Evolutionary conservation across 768 basidiomycete species (phyloP), one percentile per base, ranked within the genome.

Genomic region (Rhizopogon vulgaris): DNA sequence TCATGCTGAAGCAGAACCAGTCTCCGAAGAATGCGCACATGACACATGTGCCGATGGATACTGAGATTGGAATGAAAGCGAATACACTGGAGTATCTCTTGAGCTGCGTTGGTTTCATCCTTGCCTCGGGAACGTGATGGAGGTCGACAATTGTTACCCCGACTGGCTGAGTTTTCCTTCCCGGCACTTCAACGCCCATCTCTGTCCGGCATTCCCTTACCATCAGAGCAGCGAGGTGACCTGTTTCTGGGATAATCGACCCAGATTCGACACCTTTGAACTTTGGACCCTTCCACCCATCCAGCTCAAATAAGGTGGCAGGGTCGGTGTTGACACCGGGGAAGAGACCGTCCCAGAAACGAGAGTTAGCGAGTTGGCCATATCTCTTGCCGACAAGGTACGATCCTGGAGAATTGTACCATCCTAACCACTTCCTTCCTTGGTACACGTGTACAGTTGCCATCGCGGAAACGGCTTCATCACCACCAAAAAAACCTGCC

Each of bases 321-420:
- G 70, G 68, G 52, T 71, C 63, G 2, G 60, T 61, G 24, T 65
- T 62, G 25, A 63, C 57, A 3, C 71, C 69, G 0, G 71, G 71
- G 46, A 64, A 71, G 25, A 70, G 58, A 9, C 65, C 68, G 32
- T 65, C 62, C 53, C 69, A 70, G 38, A 71, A 59, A 38, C 54
- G 61, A n/a, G 68, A 66, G 24, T 58, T 63, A 27, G 69, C 66
- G 8, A 71, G 67, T 37, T 60, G 58, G 6, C 62, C 64, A 7
- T 67, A 71, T 37, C 63, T 60, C 51, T 60, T 71, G 8, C 68
- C 71, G 8, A 73, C 62, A 22, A 56, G 52, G 49, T 68, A 70
- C 10, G 70, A 68, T 12, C 70, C 70, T 3, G 70, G 70, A 10
- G 71, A 57, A 37, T 73, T 71, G 37, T 71, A 73, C 66, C 69